These are phyloP conservation scores for Periconia digitata DNA, from an alignment of 2,329 filamentous ascomycete species.

Conservation along the genomic window DNA sequence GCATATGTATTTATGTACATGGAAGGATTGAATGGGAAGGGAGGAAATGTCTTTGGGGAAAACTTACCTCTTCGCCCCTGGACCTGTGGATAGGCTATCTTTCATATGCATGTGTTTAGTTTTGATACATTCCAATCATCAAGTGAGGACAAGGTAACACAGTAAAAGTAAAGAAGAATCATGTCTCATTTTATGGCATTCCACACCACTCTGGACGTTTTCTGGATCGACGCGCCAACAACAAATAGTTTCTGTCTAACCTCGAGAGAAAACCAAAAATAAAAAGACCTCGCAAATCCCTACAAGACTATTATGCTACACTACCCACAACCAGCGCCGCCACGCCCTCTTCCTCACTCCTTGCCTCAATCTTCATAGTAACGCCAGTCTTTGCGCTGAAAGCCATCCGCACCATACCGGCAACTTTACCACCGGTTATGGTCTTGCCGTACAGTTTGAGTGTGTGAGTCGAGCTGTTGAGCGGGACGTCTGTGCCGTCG, in stretches of 20 bases:
- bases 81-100: no score
- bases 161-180: not conserved
- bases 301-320: slow-evolving; percentile 61
- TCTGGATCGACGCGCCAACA: no score
- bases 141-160: no score
- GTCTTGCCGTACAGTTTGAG: slow-evolving; percentile 97
- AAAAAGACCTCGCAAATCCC: not conserved
- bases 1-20: not conserved
- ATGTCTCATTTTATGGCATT: not conserved
- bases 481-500: slow-evolving; percentile 87
- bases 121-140: no score
- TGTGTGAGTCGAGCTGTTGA: slow-evolving; percentile 87
- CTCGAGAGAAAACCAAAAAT: no score
- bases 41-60: no score
- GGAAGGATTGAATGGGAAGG: not conserved
- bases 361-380: slow-evolving; percentile 90
- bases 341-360: slow-evolving; percentile 90
- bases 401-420: slow-evolving; percentile 87
- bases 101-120: no score
- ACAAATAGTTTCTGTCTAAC: no score
- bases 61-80: no score
- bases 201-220: no score
- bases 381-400: slow-evolving; percentile 90
- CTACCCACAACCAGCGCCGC: slow-evolving; percentile 81
- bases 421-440: slow-evolving; percentile 84